phyloP scores from a whole-genome alignment of 441 rosid species.

The Euphorbia schlechtendalii region DNA sequence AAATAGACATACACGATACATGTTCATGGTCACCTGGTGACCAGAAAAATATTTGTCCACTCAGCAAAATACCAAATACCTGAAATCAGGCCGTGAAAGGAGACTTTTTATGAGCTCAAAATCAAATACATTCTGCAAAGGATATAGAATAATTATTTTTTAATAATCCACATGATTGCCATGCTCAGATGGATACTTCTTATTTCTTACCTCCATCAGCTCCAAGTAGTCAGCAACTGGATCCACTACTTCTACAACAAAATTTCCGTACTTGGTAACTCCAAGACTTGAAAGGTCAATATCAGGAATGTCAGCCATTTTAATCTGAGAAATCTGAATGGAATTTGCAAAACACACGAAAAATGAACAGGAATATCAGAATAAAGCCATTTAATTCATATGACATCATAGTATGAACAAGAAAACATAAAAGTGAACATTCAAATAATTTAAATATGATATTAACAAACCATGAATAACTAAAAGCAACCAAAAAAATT shows the following conservation, averaged over 20 bases:
- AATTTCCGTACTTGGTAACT: slow-evolving; percentile 56
- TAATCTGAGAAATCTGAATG: slow-evolving; percentile 79
- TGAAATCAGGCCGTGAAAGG: slow-evolving; percentile 64
- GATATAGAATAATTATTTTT: slow-evolving; percentile 20
- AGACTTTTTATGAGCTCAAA: slow-evolving; percentile 76
- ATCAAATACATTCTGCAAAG: slow-evolving; percentile 79
- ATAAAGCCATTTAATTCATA: neutral
- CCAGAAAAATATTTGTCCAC: neutral
- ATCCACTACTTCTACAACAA: slow-evolving; percentile 79
- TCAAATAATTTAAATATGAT: neutral
- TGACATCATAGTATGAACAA: neutral
- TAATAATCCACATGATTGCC: slow-evolving; percentile 15
- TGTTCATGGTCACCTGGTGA: neutral
- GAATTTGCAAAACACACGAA: slow-evolving; percentile 5
- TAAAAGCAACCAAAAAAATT: neutral
- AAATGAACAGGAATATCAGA: slow-evolving; percentile 9
- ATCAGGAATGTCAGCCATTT: slow-evolving; percentile 80
- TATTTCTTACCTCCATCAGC: slow-evolving; percentile 73
- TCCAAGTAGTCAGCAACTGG: slow-evolving; percentile 92
- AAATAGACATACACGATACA: neutral
- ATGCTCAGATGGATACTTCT: slow-evolving; percentile 13
- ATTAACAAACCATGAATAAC: neutral
- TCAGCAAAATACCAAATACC: slow-evolving; percentile 38
- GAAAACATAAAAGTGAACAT: neutral
- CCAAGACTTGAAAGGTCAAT: slow-evolving; percentile 68